Percentiles rank a stretch among this genome's conserved stretches.
Conservation (phyloP, 176 grass and related monocot species). For the Aegilops sharonensis region DNA sequence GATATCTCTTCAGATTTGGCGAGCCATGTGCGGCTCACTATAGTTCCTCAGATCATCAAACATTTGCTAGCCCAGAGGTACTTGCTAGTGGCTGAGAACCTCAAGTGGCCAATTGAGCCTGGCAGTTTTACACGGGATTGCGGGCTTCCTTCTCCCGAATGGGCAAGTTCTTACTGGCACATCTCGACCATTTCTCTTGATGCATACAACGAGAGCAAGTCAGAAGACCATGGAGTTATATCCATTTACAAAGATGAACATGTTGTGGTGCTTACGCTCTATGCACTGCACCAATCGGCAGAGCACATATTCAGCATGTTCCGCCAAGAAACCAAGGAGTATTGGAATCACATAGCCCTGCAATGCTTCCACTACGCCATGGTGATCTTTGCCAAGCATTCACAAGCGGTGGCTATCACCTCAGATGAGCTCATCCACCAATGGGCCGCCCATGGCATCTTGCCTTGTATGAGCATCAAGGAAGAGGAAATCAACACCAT, state of each 20-base stretch:
- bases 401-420: background rate
- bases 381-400: background rate
- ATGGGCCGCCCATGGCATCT: background rate
- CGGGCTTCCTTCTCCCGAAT: background rate
- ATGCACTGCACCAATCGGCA: too few relatives aligned
- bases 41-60: background rate
- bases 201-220: background rate
- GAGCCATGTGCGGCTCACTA: too few relatives aligned
- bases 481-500: background rate
- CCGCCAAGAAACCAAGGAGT: background rate
- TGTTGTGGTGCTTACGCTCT: too few relatives aligned
- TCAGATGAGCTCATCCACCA: constrained; percentile 1
- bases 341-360: background rate
- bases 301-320: rapidly evolving
- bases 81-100: background rate
- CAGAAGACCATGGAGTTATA: too few relatives aligned
- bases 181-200: background rate
- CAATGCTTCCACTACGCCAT: background rate
- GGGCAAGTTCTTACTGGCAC: background rate
- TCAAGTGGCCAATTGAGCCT: background rate
- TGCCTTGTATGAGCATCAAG: background rate
- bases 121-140: rapidly evolving
- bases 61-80: background rate
- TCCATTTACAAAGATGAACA: too few relatives aligned
- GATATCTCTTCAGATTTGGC: rapidly evolving